Base-by-base conservation (phyloP, 202 grass and related monocot species). In the Saccharum hybrid region DNA sequence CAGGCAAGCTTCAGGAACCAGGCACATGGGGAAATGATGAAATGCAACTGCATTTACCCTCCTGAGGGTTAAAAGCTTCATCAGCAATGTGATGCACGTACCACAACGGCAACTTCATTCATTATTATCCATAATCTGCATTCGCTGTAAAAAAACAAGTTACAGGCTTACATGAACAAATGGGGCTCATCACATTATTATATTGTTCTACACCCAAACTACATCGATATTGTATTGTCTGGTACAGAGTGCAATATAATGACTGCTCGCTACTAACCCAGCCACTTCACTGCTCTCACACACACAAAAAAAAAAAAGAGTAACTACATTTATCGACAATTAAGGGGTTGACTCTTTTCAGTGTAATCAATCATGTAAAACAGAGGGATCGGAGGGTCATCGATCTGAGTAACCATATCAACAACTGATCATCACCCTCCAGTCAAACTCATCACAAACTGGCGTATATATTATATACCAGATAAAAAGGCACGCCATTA, bases 321-420 rank as follows among this genome's bases (percentile, higher is more conserved):
- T 21, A 83, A 19, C 76, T 66, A 81, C 75, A 90, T 66, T 82
- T 87, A 90, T 87, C 37, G 4, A 90, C 88, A 84, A 46, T 83
- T 86, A 86, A 31, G 14, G 52, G 19, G 34, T 26, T 52, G 40
- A 28, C 14, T 52, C 77, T 37, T 36, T 54, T 22, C 10, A 22
- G 63, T 75, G 21, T 74, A 16, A 77, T 60, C 13, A 66, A 49
- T 68, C 76, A n/a, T 62, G 37, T 31, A 52, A 73, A 84, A 81
- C 8, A 22, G 61, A 45, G 30, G 76, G 43, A 64, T 57, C 7
- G 19, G 54, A 57, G 66, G 84, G 54, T 80, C 79, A 86, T 80
- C 75, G 51, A 83, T 75, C 63, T 36, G 3, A 80, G 69, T 79
- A 86, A 83, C 63, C 75, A 38, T 90, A 90, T 86, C 69, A 86